Percentiles rank a stretch among this genome's conserved stretches.
Conservation (phyloP, 1,139 yeast genomes). For the Diutina siamensis region DNA sequence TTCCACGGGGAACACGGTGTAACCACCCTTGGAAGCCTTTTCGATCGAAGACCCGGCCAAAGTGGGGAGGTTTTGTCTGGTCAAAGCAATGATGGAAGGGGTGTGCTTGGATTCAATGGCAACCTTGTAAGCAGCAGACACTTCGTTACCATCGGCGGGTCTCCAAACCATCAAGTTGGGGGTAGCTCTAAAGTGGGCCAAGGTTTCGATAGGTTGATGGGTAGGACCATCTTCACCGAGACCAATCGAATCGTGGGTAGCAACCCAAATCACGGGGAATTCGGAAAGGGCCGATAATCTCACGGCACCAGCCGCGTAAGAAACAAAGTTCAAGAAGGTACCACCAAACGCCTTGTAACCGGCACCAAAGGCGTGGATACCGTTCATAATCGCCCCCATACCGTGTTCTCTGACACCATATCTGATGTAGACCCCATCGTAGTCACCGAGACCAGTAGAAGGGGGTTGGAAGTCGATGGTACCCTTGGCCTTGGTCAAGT, state of each 20-base stretch:
- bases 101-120: constrained; percentile 64
- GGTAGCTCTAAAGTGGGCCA: constrained; percentile 94
- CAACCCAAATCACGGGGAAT: constrained; percentile 93
- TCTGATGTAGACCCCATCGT: constrained; percentile 89
- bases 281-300: constrained; percentile 92
- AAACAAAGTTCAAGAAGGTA: constrained; percentile 96
- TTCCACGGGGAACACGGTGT: constrained; percentile 52
- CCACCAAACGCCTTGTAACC: constrained; percentile 93
- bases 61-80: constrained; percentile 98
- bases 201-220: constrained; percentile 98
- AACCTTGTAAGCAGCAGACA: constrained; percentile 87
- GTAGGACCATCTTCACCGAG: constrained; percentile 99
- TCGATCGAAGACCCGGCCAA: constrained; percentile 87
- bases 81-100: constrained; percentile 83
- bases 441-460: constrained; percentile 69
- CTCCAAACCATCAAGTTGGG: constrained; percentile 98
- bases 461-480: constrained; percentile 95
- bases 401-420: constrained; percentile 99
- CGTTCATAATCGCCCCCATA: constrained; percentile 98
- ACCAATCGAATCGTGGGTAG: constrained; percentile 98
- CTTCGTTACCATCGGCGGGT: constrained; percentile 99
- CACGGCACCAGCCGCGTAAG: constrained; percentile 96
- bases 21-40: constrained; percentile 94
- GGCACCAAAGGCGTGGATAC: constrained; percentile 93
- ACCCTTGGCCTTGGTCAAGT: constrained; percentile 81